Evolutionary conservation across 768 basidiomycete species (phyloP).

Genomic region (Lactarius indigo): DNA sequence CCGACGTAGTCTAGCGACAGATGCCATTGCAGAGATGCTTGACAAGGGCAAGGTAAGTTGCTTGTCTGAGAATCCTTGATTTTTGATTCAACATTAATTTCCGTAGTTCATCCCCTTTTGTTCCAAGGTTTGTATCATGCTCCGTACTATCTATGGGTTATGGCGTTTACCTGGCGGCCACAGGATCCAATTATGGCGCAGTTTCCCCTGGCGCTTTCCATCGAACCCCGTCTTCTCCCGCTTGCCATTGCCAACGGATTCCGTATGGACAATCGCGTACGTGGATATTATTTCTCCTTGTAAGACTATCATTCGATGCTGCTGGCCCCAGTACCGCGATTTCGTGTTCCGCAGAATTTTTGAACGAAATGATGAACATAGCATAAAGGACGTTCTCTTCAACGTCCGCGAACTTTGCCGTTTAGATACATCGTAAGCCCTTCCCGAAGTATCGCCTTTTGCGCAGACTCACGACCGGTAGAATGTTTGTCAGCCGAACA

Average conservation of each 20-base stretch:
- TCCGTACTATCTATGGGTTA: neutral
- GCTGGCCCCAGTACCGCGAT: slow-evolving; percentile 59
- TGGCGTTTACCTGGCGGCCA: slow-evolving; percentile 4
- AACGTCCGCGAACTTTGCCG: slow-evolving; percentile 72
- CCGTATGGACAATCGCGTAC: slow-evolving; percentile 71
- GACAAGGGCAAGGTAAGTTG: slow-evolving; percentile 62
- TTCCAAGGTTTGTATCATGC: slow-evolving; percentile 47
- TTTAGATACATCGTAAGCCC: slow-evolving; percentile 59
- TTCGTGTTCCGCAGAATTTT: slow-evolving; percentile 90
- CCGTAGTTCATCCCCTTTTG: slow-evolving; percentile 75
- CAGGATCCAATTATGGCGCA: slow-evolving; percentile 78
- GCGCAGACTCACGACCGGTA: slow-evolving; percentile 30
- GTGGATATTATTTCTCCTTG: slow-evolving; percentile 16
- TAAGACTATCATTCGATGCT: neutral
- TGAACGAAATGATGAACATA: slow-evolving; percentile 56
- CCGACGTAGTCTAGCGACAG: slow-evolving; percentile 57
- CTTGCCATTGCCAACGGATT: slow-evolving; percentile 73
- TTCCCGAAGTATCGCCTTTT: slow-evolving; percentile 6
- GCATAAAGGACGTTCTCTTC: slow-evolving; percentile 57
- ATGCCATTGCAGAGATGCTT: slow-evolving; percentile 60
- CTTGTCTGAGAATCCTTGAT: slow-evolving; percentile 19
- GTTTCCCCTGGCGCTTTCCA: slow-evolving; percentile 71
- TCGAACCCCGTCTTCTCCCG: slow-evolving; percentile 72
- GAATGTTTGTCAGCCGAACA: slow-evolving; percentile 80
- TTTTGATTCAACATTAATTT: neutral